phyloP scores from a whole-genome alignment of 208 protist genomes.

The Balamuthia mandrillaris region DNA sequence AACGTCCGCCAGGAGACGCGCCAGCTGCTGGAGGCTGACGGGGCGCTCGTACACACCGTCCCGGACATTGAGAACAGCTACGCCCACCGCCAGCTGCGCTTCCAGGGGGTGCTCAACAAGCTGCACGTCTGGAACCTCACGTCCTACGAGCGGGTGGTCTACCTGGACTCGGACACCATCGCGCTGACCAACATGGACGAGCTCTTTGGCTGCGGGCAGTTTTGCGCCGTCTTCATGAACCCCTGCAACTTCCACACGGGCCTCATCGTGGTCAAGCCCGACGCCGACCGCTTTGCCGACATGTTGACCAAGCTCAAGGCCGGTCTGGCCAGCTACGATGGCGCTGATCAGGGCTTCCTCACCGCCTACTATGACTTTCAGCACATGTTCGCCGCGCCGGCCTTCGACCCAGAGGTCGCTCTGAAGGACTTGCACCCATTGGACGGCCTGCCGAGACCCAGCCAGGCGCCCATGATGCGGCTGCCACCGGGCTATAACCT shows the following conservation, averaged over 20 bases:
- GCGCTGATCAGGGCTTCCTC: constrained; percentile 32
- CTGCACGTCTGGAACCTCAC: constrained; percentile 58
- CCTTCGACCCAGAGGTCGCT: not conserved
- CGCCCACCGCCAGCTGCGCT: constrained; percentile 33
- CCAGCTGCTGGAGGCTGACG: constrained; percentile 13
- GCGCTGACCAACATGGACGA: constrained; percentile 60
- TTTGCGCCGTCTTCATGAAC: constrained; percentile 70
- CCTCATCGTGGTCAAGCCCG: constrained; percentile 29
- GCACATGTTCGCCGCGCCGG: not conserved
- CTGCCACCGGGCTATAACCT: constrained; percentile 24
- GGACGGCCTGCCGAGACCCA: no score
- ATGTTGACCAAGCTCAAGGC: not conserved
- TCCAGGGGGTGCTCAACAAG: constrained; percentile 61
- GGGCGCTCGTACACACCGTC: constrained; percentile 31
- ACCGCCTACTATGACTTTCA: constrained; percentile 13
- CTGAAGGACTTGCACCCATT: no score
- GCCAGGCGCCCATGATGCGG: not conserved
- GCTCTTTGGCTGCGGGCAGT: constrained; percentile 64
- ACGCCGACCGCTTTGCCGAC: not conserved
- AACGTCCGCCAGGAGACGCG: constrained; percentile 34
- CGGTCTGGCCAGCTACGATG: not conserved
- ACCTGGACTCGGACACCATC: constrained; percentile 63
- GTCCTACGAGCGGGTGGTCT: constrained; percentile 60
- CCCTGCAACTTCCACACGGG: constrained; percentile 67
- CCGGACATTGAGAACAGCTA: constrained; percentile 49